These are phyloP conservation scores for Plasmodium malariae DNA, from an alignment of 169 alveolate species.

Conservation along the genomic window DNA sequence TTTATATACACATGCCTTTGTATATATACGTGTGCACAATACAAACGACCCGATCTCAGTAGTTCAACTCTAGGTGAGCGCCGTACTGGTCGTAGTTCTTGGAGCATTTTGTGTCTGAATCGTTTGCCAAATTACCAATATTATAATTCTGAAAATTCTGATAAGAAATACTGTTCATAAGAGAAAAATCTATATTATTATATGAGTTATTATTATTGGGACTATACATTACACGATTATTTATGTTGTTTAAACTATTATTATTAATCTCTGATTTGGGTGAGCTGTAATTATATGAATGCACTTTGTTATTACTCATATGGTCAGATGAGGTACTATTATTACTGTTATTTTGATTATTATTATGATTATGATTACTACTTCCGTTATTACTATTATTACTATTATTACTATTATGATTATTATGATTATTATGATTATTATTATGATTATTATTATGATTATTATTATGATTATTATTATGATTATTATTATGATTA, in stretches of 20 bases:
- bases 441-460: too few relatives aligned
- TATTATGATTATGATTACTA: too few relatives aligned
- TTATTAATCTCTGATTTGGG: not conserved
- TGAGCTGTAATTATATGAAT: not conserved
- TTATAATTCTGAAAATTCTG: slow-evolving; percentile 23
- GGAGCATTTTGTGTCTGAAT: slow-evolving; percentile 26
- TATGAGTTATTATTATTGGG: not conserved
- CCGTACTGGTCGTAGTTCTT: slow-evolving; percentile 29
- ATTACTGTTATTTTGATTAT: too few relatives aligned
- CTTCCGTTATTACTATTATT: too few relatives aligned
- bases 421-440: too few relatives aligned
- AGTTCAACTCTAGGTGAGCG: slow-evolving; percentile 19
- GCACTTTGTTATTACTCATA: not conserved
- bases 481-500: too few relatives aligned
- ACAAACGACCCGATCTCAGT: not conserved
- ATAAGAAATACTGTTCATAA: slow-evolving; percentile 3
- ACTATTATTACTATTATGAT: too few relatives aligned
- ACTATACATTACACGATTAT: not conserved
- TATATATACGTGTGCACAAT: not conserved
- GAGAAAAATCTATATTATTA: slow-evolving; percentile 16
- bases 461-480: too few relatives aligned
- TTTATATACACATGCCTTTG: not conserved
- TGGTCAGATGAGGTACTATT: slow-evolving; percentile 3
- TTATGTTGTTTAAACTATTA: not conserved
- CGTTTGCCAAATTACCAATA: slow-evolving; percentile 25